phyloP scores from a whole-genome alignment of 495 filamentous ascomycete genomes.

The Annulohypoxylon nitens region DNA sequence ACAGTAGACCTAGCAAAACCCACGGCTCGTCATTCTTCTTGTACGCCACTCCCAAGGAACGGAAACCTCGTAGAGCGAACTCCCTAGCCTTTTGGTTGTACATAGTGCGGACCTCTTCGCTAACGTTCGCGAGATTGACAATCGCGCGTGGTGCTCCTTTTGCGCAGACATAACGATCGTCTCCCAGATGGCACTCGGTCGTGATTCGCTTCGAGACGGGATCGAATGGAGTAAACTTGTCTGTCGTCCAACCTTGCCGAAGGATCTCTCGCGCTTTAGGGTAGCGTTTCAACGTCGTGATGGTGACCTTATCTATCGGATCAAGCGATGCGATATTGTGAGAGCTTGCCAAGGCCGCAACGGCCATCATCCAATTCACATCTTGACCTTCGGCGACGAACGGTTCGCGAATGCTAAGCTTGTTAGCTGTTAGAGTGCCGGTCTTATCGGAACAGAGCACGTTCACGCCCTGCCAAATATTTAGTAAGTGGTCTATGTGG shows the following conservation, averaged over 20 bases:
- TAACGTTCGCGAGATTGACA: slow-evolving; percentile 80
- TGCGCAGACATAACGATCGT: slow-evolving; percentile 81
- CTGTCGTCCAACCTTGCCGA: slow-evolving; percentile 74
- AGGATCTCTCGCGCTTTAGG: slow-evolving; percentile 80
- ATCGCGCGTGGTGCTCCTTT: slow-evolving; percentile 91
- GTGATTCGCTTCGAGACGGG: slow-evolving; percentile 93
- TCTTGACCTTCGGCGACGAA: slow-evolving; percentile 84
- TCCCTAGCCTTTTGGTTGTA: slow-evolving; percentile 91
- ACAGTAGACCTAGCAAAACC: slow-evolving; percentile 92
- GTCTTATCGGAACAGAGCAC: slow-evolving; percentile 98
- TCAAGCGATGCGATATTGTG: slow-evolving; percentile 94
- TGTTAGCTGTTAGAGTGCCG: slow-evolving; percentile 92
- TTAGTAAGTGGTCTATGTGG: slow-evolving; percentile 10
- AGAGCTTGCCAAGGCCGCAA: slow-evolving; percentile 87
- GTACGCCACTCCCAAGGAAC: slow-evolving; percentile 90
- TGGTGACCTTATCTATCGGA: slow-evolving; percentile 92
- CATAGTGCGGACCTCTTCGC: slow-evolving; percentile 74
- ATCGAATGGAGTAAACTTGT: slow-evolving; percentile 90
- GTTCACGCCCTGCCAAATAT: slow-evolving; percentile 73
- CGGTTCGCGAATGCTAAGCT: slow-evolving; percentile 85
- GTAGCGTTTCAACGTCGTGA: slow-evolving; percentile 82
- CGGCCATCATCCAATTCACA: slow-evolving; percentile 86
- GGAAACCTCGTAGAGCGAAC: slow-evolving; percentile 89
- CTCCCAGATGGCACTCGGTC: slow-evolving; percentile 79
- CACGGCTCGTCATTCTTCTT: slow-evolving; percentile 81